Evolutionary conservation across 176 grass and related monocot species (phyloP).

Genomic region (Musa schizocarpa): DNA sequence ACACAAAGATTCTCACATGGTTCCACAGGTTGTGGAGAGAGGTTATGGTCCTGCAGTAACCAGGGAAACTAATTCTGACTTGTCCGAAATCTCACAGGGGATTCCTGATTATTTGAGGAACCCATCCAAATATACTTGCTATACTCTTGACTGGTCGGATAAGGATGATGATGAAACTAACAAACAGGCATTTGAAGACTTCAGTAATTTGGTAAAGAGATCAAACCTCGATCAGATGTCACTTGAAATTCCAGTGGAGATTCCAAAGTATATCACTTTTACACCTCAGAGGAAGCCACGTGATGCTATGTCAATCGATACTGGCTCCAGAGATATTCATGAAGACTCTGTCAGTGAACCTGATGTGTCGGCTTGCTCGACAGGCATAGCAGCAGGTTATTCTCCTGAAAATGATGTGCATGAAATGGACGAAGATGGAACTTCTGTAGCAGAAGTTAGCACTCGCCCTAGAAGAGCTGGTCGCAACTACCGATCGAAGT

Average conservation of each 20-base stretch:
- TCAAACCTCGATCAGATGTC: slow-evolving; percentile 28
- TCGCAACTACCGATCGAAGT: slow-evolving; percentile 10
- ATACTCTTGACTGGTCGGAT: slow-evolving; percentile 48
- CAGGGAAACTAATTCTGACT: slow-evolving; percentile 19
- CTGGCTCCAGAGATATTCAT: slow-evolving; percentile 22
- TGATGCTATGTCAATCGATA: slow-evolving; percentile 66
- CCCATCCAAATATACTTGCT: slow-evolving; percentile 82
- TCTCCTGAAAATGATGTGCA: background rate
- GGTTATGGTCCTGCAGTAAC: background rate
- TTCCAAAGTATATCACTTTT: slow-evolving; percentile 54
- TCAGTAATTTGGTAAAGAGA: slow-evolving; percentile 46
- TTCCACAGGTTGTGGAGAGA: slow-evolving; percentile 37
- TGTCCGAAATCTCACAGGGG: slow-evolving; percentile 13
- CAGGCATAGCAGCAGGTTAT: background rate
- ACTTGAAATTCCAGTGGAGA: slow-evolving; percentile 38
- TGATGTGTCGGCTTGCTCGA: background rate
- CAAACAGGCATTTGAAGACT: slow-evolving; percentile 57
- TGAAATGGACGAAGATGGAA: slow-evolving; percentile 25
- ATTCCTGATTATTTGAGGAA: slow-evolving; percentile 81
- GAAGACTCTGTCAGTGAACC: background rate
- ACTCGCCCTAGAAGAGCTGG: background rate
- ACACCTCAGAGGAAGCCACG: slow-evolving; percentile 64
- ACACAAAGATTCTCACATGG: slow-evolving; percentile 37
- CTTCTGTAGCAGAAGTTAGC: background rate
- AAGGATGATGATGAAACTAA: slow-evolving; percentile 54